Base-by-base conservation (phyloP, 1,139 yeast genomes). In the Ogataea hybrid region DNA sequence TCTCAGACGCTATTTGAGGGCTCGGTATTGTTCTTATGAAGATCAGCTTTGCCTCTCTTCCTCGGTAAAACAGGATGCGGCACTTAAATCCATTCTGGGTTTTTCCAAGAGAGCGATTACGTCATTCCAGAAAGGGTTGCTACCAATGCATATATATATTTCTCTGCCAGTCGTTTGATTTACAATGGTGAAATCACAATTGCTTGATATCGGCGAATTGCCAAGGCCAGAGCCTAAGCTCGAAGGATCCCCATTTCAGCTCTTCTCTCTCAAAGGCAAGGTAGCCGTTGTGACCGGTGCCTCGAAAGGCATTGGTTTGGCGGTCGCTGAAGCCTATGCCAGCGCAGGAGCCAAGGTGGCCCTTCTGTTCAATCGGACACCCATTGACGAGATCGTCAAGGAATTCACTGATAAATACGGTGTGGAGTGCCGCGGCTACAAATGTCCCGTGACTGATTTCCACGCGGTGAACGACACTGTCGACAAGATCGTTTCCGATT, bases 301-400 rank as follows among this genome's bases (percentile, higher is more conserved):
- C 1, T 84, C 95, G 10, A 75, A 84, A 29, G 97, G 96, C 14
- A 89, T 89, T 55, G 96, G 96, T 6, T 72, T 68, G 51, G 88
- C 87, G 2, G 85, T 88, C n/a, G 95, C 94, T 25, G 86, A 81
- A 59, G 95, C 89, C 0, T 86, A 69, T 58, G 92, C 95, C 32
- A 92, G 87, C 65, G 94, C 95, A 9, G 96, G 96, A 40, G 96
- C 95, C 3, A 87, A 86, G 56, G 88, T 89, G 32, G 90, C 90
- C 48, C 75, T 88, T 56, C 84, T 95, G 89, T 84, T 83, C 70
- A 81, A 83, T 64, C 47, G 56, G 15, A 75, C 79, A 46, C 80
- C 86, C 12, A 78, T 86, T 15, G 81, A 79, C 39, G 71, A 71
- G 22, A 71, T 52, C 57, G 77, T 75, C 30, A 63, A 67, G 50